Base-by-base conservation (phyloP, 2,329 filamentous ascomycete species). In the Colletotrichum spaethianum region DNA sequence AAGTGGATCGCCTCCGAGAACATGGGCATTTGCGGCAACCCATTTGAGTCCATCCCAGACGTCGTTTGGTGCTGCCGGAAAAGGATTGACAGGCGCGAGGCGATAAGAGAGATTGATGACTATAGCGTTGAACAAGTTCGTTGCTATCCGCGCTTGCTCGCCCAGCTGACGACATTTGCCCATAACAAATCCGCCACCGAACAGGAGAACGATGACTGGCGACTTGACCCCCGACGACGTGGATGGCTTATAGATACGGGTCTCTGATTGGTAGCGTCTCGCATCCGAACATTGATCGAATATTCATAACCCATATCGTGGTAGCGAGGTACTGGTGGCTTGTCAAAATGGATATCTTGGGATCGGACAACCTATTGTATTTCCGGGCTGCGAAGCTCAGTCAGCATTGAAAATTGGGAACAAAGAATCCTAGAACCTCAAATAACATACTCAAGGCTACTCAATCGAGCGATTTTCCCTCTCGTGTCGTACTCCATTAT, bases 31-130 rank as follows among this genome's bases (percentile, higher is more conserved):
- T 18, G 48, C 67, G 12, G 52, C 55, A 8, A 74, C 26, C 73
- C 74, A 75, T 28, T 60, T 59, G 16, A 74, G 38, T 28, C 46
- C 59, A 74, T 86, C 85, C 74, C 80, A 84, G 70, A 78, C 80
- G 74, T 88, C 86, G 56, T 85, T 75, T 4, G 85, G 76, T 4
- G 80, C 80, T 8, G 74, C 77, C 0, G 86, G 86, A 70, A 86
- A 87, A 42, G 79, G 79, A 68, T 85, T 77, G 70, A 86, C 84
- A 0, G 86, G 86, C 1, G 83, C 85, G 12, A 87, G 80, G 0
- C 86, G 78, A 73, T 87, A 87, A 57, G 86, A 85, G 1, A 86
- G 80, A 73, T 83, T 85, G 16, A 86, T 79, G 5, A 73, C 67
- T 2, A 40, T 59, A 16, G 50, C 66, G 12, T 53, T 42, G 20